These are phyloP conservation scores for Termitomyces sp. DNA, from an alignment of 768 basidiomycete species.

Conservation along the genomic window DNA sequence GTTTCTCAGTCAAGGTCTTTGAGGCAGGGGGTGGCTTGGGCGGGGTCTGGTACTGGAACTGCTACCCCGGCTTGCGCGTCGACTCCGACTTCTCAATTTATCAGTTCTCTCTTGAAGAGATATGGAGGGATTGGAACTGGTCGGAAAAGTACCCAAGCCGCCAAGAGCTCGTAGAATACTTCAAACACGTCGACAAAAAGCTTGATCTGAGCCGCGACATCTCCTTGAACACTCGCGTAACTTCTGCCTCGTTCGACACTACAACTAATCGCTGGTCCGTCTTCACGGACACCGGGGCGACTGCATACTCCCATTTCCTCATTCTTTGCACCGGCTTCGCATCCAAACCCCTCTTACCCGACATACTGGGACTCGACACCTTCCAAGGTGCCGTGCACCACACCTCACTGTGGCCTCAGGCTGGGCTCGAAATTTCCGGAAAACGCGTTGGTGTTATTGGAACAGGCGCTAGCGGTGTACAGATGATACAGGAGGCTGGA, in stretches of 20 bases:
- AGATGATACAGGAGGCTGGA: conserved; percentile 20
- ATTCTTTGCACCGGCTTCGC: conserved; percentile 20
- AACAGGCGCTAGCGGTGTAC: conserved; percentile 21
- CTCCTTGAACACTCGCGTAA: conserved; percentile 17
- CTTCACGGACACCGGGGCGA: conserved; percentile 11
- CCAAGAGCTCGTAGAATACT: conserved; percentile 18
- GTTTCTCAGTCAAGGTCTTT: conserved; percentile 15
- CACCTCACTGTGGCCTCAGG: conserved; percentile 18
- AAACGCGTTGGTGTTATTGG: conserved; percentile 23
- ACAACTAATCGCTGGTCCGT: conserved; percentile 17
- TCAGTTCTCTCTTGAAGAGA: conserved; percentile 17
- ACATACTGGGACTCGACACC: conserved; percentile 14
- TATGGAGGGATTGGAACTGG: conserved; percentile 22
- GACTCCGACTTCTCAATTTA: conserved; percentile 21
- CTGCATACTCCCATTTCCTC: conserved; percentile 15
- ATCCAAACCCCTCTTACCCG: conserved; percentile 17
- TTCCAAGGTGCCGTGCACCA: conserved; percentile 21
- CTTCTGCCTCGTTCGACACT: conserved; percentile 16
- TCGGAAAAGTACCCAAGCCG: conserved; percentile 11
- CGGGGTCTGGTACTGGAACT: conserved; percentile 23
- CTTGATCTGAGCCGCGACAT: conserved; percentile 19
- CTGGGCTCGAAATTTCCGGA: conserved; percentile 13
- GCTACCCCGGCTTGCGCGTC: conserved; percentile 22
- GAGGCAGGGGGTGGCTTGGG: conserved; percentile 17
- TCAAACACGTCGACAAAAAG: conserved; percentile 19